Conservation (phyloP, 139 green algal species). For the Mychonastes homosphaera region DNA sequence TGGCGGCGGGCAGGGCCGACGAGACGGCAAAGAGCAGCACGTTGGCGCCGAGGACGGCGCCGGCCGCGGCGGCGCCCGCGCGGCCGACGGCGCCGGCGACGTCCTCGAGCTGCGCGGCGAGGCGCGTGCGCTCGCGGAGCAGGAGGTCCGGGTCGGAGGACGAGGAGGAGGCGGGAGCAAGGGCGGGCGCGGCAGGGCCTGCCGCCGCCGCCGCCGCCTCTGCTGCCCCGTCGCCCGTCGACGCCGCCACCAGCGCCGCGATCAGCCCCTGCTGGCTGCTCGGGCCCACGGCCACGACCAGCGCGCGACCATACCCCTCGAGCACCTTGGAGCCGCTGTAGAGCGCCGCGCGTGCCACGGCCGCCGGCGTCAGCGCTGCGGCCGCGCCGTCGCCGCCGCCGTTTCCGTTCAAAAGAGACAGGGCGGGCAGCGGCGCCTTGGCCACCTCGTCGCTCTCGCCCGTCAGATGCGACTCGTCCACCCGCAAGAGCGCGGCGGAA, state of each 20-base stretch:
- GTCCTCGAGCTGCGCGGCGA: constrained; percentile 62
- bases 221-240: background rate
- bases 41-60: constrained; percentile 34
- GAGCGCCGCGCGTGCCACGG: constrained; percentile 1
- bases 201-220: background rate
- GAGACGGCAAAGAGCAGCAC: background rate
- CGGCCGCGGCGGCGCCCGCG: constrained; percentile 53
- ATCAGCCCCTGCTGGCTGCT: constrained; percentile 47
- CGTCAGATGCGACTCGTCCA: constrained; percentile 74
- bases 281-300: constrained; percentile 70
- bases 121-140: constrained; percentile 49
- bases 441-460: constrained; percentile 57
- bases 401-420: too few relatives aligned
- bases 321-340: constrained; percentile 49
- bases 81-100: constrained; percentile 59
- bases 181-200: background rate
- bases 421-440: constrained; percentile 26
- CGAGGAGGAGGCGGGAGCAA: background rate
- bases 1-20: too few relatives aligned
- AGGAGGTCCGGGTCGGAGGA: background rate
- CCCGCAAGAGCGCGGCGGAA: constrained; percentile 20
- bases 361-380: background rate
- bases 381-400: background rate
- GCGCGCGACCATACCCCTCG: constrained; percentile 56
- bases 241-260: constrained; percentile 2